Evolutionary conservation across 2,329 filamentous ascomycete genomes (phyloP).

Genomic region (Colletotrichum sp.): DNA sequence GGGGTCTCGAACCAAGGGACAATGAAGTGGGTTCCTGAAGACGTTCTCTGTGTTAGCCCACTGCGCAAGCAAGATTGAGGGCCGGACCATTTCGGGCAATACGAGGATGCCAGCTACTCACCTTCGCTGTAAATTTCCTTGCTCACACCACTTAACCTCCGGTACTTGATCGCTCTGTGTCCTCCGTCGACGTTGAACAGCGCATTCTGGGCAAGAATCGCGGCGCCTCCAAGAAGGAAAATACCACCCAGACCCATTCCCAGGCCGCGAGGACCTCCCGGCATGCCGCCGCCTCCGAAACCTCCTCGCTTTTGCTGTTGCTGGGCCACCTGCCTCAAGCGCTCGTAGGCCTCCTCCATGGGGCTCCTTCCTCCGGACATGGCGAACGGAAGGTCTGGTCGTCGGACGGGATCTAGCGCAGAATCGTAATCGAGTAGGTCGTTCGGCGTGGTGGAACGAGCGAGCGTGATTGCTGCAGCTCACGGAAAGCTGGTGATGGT

Average conservation of each 20-base stretch:
- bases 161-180: constrained; percentile 99
- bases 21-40: constrained; percentile 83
- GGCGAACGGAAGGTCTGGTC: background rate
- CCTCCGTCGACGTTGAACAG: constrained; percentile 93
- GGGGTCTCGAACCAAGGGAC: constrained; percentile 98
- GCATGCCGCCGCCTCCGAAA: constrained; percentile 43
- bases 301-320: constrained; percentile 43
- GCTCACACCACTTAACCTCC: constrained; percentile 87
- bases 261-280: constrained; percentile 40
- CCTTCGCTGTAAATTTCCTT: constrained; percentile 98
- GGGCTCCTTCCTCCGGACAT: constrained; percentile 34
- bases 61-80: background rate
- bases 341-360: constrained; percentile 56
- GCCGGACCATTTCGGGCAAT: background rate
- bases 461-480: background rate
- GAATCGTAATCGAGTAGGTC: background rate
- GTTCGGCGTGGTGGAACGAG: background rate
- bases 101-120: constrained; percentile 39
- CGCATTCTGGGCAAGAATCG: constrained; percentile 61
- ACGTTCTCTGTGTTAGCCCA: background rate
- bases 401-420: background rate
- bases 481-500: constrained; percentile 9
- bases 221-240: constrained; percentile 52
- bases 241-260: constrained; percentile 46
- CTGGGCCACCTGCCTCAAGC: constrained; percentile 54